phyloP scores from a whole-genome alignment of 352 stramenopile species.

The Proteromonas lacertae region DNA sequence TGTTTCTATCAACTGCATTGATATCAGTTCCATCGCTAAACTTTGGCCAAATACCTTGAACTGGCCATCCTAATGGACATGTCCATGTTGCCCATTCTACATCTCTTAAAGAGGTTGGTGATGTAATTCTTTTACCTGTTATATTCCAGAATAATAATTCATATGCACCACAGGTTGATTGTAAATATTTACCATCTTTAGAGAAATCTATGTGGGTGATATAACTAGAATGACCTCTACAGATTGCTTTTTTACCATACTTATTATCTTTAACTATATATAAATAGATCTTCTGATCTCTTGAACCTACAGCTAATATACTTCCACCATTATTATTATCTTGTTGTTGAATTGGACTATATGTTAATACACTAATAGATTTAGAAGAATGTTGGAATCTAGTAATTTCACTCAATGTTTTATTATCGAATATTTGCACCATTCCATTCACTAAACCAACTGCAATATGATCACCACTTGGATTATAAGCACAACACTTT shows the following conservation, averaged over 20 bases:
- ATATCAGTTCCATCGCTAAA: conserved; percentile 18
- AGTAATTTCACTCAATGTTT: neutral
- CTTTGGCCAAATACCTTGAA: conserved; percentile 28
- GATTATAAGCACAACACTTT: neutral
- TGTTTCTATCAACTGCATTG: conserved; percentile 17
- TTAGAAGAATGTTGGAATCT: neutral
- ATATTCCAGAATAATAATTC: neutral
- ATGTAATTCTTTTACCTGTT: conserved; percentile 12
- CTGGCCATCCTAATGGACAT: conserved; percentile 30
- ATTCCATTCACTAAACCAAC: too few relatives aligned
- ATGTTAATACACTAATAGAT: too few relatives aligned
- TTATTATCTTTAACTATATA: conserved; percentile 23
- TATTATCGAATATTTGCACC: neutral
- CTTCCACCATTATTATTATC: conserved; percentile 13
- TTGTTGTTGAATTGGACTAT: too few relatives aligned
- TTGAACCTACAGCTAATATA: conserved; percentile 22
- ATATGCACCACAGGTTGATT: conserved; percentile 1
- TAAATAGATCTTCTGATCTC: conserved; percentile 40
- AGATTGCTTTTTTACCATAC: neutral
- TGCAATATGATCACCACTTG: neutral
- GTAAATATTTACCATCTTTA: neutral
- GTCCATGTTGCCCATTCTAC: conserved; percentile 37
- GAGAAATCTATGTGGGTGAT: conserved; percentile 36
- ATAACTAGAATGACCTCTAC: conserved; percentile 2
- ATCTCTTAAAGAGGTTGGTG: conserved; percentile 25